Conservation (phyloP, 1,284 basidiomycete genomes). For the Puccinia horiana region DNA sequence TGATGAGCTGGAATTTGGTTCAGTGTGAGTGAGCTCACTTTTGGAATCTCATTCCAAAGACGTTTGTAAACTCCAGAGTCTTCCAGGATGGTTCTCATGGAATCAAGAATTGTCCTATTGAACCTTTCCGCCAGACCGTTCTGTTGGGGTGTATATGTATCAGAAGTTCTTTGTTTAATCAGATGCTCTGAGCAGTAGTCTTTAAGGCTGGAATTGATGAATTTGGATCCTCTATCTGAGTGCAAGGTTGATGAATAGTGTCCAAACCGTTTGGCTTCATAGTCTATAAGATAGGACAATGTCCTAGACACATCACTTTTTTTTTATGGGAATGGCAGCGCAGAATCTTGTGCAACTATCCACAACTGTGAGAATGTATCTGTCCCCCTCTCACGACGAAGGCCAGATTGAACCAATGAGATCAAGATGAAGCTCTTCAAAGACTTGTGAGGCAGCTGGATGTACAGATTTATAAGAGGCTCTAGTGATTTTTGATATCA, state of each 20-base stretch:
- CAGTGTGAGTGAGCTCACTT: neutral
- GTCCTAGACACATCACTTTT: neutral
- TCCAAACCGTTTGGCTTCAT: neutral
- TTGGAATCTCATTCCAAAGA: neutral
- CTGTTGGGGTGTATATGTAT: constrained; percentile 14
- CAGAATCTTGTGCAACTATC: constrained; percentile 8
- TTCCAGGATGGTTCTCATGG: neutral
- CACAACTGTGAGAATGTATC: neutral
- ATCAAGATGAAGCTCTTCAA: constrained; percentile 1
- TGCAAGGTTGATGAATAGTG: neutral
- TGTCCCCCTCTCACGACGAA: neutral
- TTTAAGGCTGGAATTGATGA: neutral
- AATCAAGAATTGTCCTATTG: neutral
- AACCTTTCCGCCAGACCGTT: neutral
- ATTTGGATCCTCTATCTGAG: neutral
- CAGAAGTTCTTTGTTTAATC: neutral
- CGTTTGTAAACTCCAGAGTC: neutral
- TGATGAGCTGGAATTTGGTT: constrained; percentile 3
- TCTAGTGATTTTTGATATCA: neutral
- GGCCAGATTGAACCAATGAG: neutral
- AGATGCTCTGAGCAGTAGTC: neutral
- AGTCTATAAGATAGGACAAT: neutral
- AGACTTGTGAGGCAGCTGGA: neutral
- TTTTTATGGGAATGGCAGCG: neutral
- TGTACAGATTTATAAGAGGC: neutral